These are phyloP conservation scores for Neoboletus brunneissimus DNA, from an alignment of 768 basidiomycete genomes.

Conservation along the genomic window DNA sequence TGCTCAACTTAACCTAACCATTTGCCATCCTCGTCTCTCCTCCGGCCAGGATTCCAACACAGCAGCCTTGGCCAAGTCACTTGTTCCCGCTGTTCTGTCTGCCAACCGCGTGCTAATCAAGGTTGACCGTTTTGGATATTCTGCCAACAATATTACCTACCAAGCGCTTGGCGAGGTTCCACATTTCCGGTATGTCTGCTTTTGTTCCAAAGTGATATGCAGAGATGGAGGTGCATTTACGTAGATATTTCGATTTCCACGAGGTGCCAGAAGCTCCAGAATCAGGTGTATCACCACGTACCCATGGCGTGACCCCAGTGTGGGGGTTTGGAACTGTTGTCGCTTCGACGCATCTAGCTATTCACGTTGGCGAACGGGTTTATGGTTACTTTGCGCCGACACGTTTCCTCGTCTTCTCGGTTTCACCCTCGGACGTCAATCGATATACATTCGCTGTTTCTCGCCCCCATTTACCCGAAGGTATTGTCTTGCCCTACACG, in stretches of 20 bases:
- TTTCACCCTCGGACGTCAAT: slow-evolving; percentile 52
- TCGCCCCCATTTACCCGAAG: slow-evolving; percentile 59
- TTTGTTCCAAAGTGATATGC: background rate
- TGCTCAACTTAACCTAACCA: slow-evolving; percentile 29
- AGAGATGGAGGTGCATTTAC: slow-evolving; percentile 17
- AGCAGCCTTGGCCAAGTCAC: slow-evolving; percentile 29
- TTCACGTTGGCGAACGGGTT: slow-evolving; percentile 54
- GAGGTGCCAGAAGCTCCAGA: slow-evolving; percentile 38
- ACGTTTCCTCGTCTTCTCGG: slow-evolving; percentile 52
- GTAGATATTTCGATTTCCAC: slow-evolving; percentile 71
- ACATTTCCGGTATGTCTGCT: slow-evolving; percentile 35
- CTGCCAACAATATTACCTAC: slow-evolving; percentile 70
- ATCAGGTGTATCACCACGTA: slow-evolving; percentile 39
- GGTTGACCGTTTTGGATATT: slow-evolving; percentile 69
- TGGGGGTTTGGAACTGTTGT: slow-evolving; percentile 69
- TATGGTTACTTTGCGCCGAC: slow-evolving; percentile 61
- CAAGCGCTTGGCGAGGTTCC: slow-evolving; percentile 49
- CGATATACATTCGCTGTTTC: slow-evolving; percentile 53
- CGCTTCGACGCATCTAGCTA: slow-evolving; percentile 45
- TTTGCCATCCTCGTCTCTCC: slow-evolving; percentile 41
- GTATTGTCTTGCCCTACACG: slow-evolving; percentile 27
- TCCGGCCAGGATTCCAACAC: slow-evolving; percentile 30
- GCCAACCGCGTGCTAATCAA: slow-evolving; percentile 50
- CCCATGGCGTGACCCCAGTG: slow-evolving; percentile 65
- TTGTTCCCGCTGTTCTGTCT: slow-evolving; percentile 25